Evolutionary conservation across 2,329 filamentous ascomycete species (phyloP).

Genomic region (Sporothrix protearum): DNA sequence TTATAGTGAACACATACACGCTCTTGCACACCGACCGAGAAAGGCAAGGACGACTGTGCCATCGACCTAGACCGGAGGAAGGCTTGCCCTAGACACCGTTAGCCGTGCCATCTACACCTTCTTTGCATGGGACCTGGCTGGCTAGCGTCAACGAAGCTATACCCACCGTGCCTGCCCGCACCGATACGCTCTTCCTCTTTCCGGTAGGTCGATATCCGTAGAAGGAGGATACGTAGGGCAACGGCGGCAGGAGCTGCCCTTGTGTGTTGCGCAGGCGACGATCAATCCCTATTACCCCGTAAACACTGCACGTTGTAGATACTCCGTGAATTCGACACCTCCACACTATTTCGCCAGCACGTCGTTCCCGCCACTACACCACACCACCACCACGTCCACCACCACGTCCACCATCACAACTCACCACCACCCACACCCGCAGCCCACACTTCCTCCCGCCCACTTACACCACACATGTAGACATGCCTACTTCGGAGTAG

Average conservation of each 20-base stretch:
- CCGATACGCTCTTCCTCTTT: not conserved
- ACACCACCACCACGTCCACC: not conserved
- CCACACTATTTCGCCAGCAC: constrained; percentile 7
- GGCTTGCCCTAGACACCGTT: not conserved
- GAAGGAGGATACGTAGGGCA: not conserved
- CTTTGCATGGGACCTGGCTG: not conserved
- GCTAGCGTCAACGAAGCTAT: not conserved
- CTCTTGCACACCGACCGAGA: not conserved
- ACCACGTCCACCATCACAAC: not conserved
- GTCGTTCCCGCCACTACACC: constrained; percentile 16
- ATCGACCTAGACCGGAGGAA: not conserved
- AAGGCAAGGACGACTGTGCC: not conserved
- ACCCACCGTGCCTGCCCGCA: not conserved
- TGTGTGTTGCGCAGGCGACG: not conserved
- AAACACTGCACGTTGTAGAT: not conserved
- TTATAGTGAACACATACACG: constrained; percentile 15
- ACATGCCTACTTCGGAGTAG: constrained; percentile 9
- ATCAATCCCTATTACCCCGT: not conserved
- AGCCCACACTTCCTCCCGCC: constrained; percentile 6
- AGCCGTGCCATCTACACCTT: not conserved
- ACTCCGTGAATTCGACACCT: constrained; percentile 6
- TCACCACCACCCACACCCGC: constrained; percentile 1
- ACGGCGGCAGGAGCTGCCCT: constrained; percentile 2
- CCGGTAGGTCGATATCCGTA: not conserved
- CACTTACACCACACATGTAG: constrained; percentile 12